Conservation (phyloP, 805 yeast genomes). For the Metschnikowia reukaufii region DNA sequence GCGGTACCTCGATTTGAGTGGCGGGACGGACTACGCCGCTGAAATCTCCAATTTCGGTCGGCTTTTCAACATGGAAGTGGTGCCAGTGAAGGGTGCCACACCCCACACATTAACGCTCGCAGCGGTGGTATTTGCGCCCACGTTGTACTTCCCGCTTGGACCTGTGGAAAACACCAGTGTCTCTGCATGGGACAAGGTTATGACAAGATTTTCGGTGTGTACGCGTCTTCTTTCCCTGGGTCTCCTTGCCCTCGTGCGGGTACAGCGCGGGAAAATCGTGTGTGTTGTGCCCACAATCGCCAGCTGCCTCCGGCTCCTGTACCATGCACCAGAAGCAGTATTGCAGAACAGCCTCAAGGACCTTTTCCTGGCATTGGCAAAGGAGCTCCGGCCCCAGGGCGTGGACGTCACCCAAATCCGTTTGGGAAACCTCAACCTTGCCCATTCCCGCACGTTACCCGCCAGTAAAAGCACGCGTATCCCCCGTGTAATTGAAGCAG, state of each 20-base stretch:
- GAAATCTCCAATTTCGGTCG: constrained; percentile 52
- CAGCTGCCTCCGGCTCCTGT: constrained; percentile 54
- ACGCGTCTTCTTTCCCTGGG: constrained; percentile 55
- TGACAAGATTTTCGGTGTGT: constrained; percentile 48
- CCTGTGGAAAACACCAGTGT: constrained; percentile 59
- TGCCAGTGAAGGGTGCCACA: constrained; percentile 58
- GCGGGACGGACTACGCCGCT: constrained; percentile 41
- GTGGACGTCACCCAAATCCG: constrained; percentile 40
- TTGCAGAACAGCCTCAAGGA: constrained; percentile 46
- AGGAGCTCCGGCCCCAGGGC: constrained; percentile 38
- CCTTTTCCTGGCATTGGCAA: constrained; percentile 33
- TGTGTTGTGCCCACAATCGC: constrained; percentile 57
- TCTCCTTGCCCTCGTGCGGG: constrained; percentile 52
- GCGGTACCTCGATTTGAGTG: constrained; percentile 59
- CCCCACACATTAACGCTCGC: constrained; percentile 56
- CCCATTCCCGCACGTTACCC: constrained; percentile 20
- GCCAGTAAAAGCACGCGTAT: constrained; percentile 23
- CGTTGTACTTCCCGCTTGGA: constrained; percentile 64
- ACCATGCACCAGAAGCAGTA: constrained; percentile 62
- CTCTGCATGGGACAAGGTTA: constrained; percentile 52
- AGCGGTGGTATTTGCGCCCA: constrained; percentile 73
- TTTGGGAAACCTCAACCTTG: constrained; percentile 40
- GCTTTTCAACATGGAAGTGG: constrained; percentile 52
- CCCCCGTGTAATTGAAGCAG: constrained; percentile 33
- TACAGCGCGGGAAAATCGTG: constrained; percentile 46